Percentiles rank a stretch among this genome's conserved stretches.
phyloP scores from a whole-genome alignment of 192 early-diverging fungal genomes.

The Entomortierella chlamydospora region DNA sequence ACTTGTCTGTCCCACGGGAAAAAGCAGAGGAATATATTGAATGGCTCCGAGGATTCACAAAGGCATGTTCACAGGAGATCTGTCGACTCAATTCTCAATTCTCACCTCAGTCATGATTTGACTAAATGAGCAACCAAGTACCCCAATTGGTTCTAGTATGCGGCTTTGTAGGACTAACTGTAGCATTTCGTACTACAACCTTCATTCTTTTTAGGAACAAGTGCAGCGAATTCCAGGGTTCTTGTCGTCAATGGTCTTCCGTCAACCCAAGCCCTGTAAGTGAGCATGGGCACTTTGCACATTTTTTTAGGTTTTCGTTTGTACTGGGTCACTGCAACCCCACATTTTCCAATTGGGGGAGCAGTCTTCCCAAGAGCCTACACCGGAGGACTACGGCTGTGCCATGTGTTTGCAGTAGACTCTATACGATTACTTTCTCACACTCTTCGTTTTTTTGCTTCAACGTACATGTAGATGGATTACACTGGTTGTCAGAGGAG shows the following conservation, averaged over 20 bases:
- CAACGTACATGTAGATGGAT: constrained; percentile 44
- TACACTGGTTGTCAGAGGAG: constrained; percentile 52
- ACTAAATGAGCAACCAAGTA: too few relatives aligned
- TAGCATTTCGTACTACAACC: neutral
- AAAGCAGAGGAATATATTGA: constrained; percentile 58
- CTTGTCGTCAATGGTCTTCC: constrained; percentile 49
- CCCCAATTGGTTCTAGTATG: too few relatives aligned
- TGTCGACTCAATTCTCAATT: too few relatives aligned
- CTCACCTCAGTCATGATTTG: too few relatives aligned
- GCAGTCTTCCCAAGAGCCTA: neutral
- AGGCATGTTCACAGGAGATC: constrained; percentile 16
- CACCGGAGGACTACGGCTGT: too few relatives aligned
- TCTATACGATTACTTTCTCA: neutral
- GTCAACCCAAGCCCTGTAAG: constrained; percentile 54
- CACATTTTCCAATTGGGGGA: constrained; percentile 13
- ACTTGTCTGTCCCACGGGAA: constrained; percentile 65
- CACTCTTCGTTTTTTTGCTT: neutral
- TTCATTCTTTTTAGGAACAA: constrained; percentile 28
- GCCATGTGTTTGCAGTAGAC: neutral
- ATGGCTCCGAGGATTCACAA: constrained; percentile 62
- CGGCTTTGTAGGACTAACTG: neutral
- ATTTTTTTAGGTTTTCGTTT: constrained; percentile 10
- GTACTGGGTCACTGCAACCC: constrained; percentile 6
- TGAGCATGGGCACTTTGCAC: neutral
- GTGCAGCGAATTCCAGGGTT: constrained; percentile 38